These are phyloP conservation scores for Quercus parvula DNA, from an alignment of 306 rosid species.

Conservation along the genomic window DNA sequence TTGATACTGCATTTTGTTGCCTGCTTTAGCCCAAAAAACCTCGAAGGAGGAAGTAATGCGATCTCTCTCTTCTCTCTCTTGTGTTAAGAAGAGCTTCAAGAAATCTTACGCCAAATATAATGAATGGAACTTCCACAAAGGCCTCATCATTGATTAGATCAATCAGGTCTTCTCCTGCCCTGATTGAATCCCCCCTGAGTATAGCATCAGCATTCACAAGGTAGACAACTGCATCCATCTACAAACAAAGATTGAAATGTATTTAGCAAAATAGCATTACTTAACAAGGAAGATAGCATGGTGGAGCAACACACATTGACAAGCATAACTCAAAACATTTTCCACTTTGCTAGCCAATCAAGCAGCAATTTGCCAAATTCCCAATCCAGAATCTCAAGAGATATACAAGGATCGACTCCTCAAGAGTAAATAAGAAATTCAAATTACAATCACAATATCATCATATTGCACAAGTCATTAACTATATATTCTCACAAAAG, in stretches of 20 bases:
- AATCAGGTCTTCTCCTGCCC: slow-evolving; percentile 58
- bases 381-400: not conserved
- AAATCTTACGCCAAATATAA: slow-evolving; percentile 69
- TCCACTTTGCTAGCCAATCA: too few relatives aligned
- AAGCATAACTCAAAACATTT: too few relatives aligned
- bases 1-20: slow-evolving; percentile 82
- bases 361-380: too few relatives aligned
- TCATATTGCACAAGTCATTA: too few relatives aligned
- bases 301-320: not conserved
- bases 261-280: not conserved
- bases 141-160: slow-evolving; percentile 45
- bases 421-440: not conserved
- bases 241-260: slow-evolving; percentile 6
- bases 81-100: slow-evolving; percentile 2
- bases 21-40: slow-evolving; percentile 78
- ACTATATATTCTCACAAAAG: not conserved
- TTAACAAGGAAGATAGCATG: not conserved
- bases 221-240: slow-evolving; percentile 84
- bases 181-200: slow-evolving; percentile 26
- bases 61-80: too few relatives aligned
- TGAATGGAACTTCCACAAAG: slow-evolving; percentile 60
- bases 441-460: not conserved
- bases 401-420: not conserved
- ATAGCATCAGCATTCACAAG: too few relatives aligned
- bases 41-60: slow-evolving; percentile 34